These are phyloP conservation scores for Trichoderma asperellum DNA, from an alignment of 2,329 filamentous ascomycete genomes.

Conservation along the genomic window DNA sequence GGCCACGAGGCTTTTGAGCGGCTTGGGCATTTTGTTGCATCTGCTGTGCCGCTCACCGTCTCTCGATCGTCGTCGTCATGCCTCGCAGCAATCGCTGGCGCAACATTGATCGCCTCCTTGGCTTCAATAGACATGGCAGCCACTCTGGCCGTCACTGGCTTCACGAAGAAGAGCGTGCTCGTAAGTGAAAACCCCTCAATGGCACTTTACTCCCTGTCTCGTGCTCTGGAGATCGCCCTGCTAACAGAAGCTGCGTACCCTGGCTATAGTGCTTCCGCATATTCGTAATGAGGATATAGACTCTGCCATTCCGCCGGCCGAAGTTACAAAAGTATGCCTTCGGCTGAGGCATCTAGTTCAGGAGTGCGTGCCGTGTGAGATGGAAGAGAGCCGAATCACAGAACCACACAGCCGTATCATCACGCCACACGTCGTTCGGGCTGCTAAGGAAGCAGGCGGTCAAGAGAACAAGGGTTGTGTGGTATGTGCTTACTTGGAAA, in stretches of 20 bases:
- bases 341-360: constrained; percentile 90
- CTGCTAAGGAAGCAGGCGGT: constrained; percentile 81
- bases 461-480: constrained; percentile 76
- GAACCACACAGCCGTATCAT: constrained; percentile 84
- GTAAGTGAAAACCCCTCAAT: constrained; percentile 41
- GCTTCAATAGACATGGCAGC: constrained; percentile 33
- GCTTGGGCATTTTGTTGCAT: background rate
- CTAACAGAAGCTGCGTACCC: constrained; percentile 9
- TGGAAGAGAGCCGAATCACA: constrained; percentile 76
- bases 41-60: constrained; percentile 18
- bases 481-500: constrained; percentile 41
- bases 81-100: constrained; percentile 36
- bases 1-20: constrained; percentile 7
- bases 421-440: constrained; percentile 75
- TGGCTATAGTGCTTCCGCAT: constrained; percentile 63
- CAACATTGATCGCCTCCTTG: constrained; percentile 40
- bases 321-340: constrained; percentile 88
- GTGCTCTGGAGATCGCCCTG: background rate
- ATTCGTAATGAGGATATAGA: constrained; percentile 61
- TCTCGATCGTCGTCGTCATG: constrained; percentile 18
- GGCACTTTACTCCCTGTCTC: background rate
- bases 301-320: constrained; percentile 71
- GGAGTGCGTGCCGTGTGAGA: constrained; percentile 85
- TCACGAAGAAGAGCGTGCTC: constrained; percentile 50
- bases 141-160: constrained; percentile 42